Conservation (phyloP, 2,329 filamentous ascomycete genomes). For the Trichoderma oligosporum region DNA sequence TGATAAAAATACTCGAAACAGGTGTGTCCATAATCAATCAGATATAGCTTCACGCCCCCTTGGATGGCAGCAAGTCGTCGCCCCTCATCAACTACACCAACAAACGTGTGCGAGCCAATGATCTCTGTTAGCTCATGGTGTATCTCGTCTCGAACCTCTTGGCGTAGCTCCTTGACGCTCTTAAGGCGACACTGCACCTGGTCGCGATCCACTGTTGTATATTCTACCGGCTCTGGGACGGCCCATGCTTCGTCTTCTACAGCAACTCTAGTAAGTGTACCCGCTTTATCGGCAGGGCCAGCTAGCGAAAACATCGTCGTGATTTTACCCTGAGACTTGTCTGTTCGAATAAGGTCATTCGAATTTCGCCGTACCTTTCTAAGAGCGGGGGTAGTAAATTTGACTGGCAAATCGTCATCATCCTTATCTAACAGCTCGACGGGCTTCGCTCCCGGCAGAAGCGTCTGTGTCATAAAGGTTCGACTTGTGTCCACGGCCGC, state of each 20-base stretch:
- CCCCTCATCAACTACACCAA: slow-evolving; percentile 84
- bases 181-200: slow-evolving; percentile 67
- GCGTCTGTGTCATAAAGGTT: slow-evolving; percentile 88
- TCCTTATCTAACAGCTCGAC: slow-evolving; percentile 28
- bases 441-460: slow-evolving; percentile 64
- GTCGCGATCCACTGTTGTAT: slow-evolving; percentile 68
- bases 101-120: slow-evolving; percentile 84
- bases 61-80: slow-evolving; percentile 90
- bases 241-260: slow-evolving; percentile 35
- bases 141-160: slow-evolving; percentile 73
- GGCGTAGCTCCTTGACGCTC: slow-evolving; percentile 82
- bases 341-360: slow-evolving; percentile 86
- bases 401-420: slow-evolving; percentile 29
- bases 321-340: slow-evolving; percentile 86
- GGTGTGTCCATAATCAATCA: slow-evolving; percentile 87
- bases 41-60: slow-evolving; percentile 83
- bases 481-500: slow-evolving; percentile 88
- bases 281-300: slow-evolving; percentile 30
- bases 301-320: slow-evolving; percentile 83
- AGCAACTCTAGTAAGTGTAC: slow-evolving; percentile 12
- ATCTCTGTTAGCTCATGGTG: slow-evolving; percentile 84
- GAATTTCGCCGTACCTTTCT: slow-evolving; percentile 41
- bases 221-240: slow-evolving; percentile 55
- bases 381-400: slow-evolving; percentile 34
- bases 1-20: slow-evolving; percentile 95